Evolutionary conservation across 2,329 filamentous ascomycete genomes (phyloP).

Genomic region (Ambrosiella cleistominuta): DNA sequence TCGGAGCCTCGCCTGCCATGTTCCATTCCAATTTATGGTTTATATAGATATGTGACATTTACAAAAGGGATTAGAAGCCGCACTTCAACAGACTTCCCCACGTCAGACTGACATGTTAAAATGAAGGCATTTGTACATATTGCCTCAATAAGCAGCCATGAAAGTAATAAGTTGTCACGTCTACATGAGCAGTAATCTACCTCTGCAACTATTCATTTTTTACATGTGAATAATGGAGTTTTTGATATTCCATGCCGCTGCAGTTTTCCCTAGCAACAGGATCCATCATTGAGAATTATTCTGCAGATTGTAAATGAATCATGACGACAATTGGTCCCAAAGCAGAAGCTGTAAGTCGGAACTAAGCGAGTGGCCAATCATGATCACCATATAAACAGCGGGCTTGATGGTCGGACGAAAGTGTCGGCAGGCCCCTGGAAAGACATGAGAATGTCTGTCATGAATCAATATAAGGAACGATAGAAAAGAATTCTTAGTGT

Average conservation of each 20-base stretch:
- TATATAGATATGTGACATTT: no score
- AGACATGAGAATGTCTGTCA: no score
- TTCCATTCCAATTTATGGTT: neutral
- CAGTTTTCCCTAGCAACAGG: constrained; percentile 1
- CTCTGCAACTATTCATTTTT: neutral
- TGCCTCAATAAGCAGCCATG: no score
- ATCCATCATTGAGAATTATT: neutral
- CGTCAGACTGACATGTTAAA: no score
- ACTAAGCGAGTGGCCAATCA: constrained; percentile 5
- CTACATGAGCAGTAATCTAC: neutral
- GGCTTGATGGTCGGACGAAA: no score
- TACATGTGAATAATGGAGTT: neutral
- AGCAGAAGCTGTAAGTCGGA: neutral
- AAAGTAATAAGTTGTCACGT: neutral
- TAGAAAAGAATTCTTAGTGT: no score
- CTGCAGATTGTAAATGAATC: neutral
- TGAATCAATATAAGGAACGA: no score
- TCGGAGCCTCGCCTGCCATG: neutral
- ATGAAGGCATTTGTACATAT: no score
- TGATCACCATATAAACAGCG: neutral
- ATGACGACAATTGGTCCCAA: neutral
- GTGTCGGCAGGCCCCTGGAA: no score
- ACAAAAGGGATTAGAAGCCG: no score
- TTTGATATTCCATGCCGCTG: neutral
- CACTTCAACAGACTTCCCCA: no score